These are phyloP conservation scores for Lathyrus aphaca DNA, from an alignment of 306 rosid genomes.

Conservation along the genomic window DNA sequence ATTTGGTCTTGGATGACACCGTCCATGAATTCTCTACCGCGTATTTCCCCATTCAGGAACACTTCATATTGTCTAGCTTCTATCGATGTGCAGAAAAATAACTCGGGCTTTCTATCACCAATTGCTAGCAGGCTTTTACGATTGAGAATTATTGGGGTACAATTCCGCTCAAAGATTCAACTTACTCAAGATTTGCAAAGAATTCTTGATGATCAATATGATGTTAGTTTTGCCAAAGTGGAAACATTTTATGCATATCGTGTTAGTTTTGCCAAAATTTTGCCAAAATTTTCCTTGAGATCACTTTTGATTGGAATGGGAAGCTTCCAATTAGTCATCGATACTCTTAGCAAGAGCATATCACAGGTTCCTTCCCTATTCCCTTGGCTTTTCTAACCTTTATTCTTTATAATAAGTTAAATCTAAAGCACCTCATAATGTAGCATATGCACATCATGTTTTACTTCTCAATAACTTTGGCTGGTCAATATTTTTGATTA, in stretches of 20 bases:
- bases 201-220: slow-evolving; percentile 3
- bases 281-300: not conserved
- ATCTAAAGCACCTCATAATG: not conserved
- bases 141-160: slow-evolving; percentile 7
- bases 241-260: not conserved
- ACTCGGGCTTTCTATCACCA: not conserved
- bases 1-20: slow-evolving; percentile 45
- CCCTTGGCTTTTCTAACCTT: not conserved
- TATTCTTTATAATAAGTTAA: not conserved
- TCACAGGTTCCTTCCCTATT: slow-evolving; percentile 26
- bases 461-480: not conserved
- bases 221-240: not conserved
- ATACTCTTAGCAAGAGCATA: slow-evolving; percentile 28
- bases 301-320: slow-evolving; percentile 36
- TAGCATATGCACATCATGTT: not conserved
- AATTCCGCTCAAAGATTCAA: not conserved
- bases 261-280: not conserved
- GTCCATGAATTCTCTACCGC: not conserved
- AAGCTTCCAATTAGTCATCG: not conserved
- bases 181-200: not conserved
- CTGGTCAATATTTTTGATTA: not conserved
- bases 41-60: not conserved
- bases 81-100: not conserved
- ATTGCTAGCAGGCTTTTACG: not conserved
- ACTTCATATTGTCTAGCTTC: not conserved